phyloP scores from a whole-genome alignment of 176 grass and related monocot species.

The Bolboschoenus planiculmis region DNA sequence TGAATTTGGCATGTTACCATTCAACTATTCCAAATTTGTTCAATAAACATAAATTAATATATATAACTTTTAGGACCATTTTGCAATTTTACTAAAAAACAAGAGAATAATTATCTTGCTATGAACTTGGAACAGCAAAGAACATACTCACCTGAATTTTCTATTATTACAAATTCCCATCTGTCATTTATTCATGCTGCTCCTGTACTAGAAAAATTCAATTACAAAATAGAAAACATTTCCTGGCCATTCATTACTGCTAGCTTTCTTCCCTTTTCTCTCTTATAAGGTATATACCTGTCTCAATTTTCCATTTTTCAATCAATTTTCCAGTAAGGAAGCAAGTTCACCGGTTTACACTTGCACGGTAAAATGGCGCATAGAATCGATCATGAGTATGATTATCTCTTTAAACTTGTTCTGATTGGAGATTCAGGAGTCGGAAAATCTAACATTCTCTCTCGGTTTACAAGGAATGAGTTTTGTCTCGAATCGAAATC shows the following conservation, averaged over 20 bases:
- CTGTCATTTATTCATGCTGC: constrained; percentile 10
- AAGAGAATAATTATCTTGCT: neutral
- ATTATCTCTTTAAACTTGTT: constrained; percentile 32
- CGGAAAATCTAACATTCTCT: constrained; percentile 22
- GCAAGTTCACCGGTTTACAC: too few species aligned
- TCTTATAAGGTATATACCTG: constrained; percentile 9
- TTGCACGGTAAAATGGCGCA: constrained; percentile 21
- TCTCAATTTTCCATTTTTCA: constrained; percentile 21
- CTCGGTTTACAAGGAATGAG: constrained; percentile 27
- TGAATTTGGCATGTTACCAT: too few species aligned
- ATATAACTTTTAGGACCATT: neutral
- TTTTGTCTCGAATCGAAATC: constrained; percentile 29
- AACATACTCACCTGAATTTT: constrained; percentile 11
- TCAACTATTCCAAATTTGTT: neutral
- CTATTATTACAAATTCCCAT: constrained; percentile 23
- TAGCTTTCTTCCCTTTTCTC: neutral
- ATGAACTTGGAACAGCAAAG: constrained; percentile 20
- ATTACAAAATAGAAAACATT: constrained; percentile 17
- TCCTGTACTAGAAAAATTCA: neutral
- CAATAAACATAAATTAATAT: neutral
- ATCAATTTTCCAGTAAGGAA: neutral
- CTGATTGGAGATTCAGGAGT: constrained; percentile 24
- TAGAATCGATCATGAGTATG: constrained; percentile 24
- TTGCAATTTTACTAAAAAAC: neutral
- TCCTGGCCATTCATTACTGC: constrained; percentile 2